Evolutionary conservation across 1,284 basidiomycete genomes (phyloP).

Genomic region (Bondarzewia mesenterica): DNA sequence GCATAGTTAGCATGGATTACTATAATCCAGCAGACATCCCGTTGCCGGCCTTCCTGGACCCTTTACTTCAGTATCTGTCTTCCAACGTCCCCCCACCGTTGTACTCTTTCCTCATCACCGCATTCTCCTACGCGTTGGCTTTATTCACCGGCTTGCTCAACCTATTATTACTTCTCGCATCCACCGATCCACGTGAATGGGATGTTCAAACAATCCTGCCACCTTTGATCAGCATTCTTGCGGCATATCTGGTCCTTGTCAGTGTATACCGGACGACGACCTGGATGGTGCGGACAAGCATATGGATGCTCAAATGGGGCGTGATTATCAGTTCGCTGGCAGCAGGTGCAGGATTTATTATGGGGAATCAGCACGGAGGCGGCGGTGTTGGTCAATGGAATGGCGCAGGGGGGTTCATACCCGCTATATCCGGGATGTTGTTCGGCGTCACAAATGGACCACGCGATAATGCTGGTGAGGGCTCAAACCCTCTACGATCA

Average conservation of each 20-base stretch:
- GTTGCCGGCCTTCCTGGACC: conserved; percentile 38
- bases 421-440: conserved; percentile 32
- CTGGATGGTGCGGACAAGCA: conserved; percentile 57
- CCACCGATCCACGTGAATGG: conserved; percentile 50
- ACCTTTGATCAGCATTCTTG: conserved; percentile 61
- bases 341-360: conserved; percentile 43
- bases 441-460: conserved; percentile 37
- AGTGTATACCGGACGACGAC: conserved; percentile 69
- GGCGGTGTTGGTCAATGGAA: conserved; percentile 15
- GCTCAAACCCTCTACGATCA: conserved; percentile 18
- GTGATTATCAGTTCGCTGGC: conserved; percentile 43
- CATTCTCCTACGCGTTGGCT: conserved; percentile 45
- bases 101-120: conserved; percentile 40
- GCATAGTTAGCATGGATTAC: conserved; percentile 11
- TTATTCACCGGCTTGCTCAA: conserved; percentile 40
- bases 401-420: conserved; percentile 25
- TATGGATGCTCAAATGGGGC: conserved; percentile 74
- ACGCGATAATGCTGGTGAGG: conserved; percentile 23
- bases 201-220: conserved; percentile 60
- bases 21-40: conserved; percentile 20
- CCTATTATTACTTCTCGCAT: conserved; percentile 37
- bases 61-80: conserved; percentile 45
- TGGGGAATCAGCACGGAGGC: conserved; percentile 29
- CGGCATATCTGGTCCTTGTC: conserved; percentile 63
- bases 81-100: conserved; percentile 47